Evolutionary conservation across 202 grass and related monocot species (phyloP), one percentile per base, ranked within the genome.

Genomic region (Eragrostis tef): DNA sequence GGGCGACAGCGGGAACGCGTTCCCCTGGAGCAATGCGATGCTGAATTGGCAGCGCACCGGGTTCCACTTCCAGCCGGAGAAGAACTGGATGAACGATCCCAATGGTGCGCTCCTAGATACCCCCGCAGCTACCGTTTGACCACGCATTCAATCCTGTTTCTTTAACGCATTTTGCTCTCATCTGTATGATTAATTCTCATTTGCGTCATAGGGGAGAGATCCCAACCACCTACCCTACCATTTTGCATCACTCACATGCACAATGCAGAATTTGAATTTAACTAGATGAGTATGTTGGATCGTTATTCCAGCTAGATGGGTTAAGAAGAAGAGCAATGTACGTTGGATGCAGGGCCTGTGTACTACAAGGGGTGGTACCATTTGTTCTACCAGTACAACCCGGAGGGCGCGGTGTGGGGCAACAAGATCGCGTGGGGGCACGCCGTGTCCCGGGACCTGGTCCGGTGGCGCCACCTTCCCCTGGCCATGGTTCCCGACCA

Each of bases 51-150:
- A 94, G 50, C 90, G 90, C 68, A 94, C 90, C 1, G 92, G 84
- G 0, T 98, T 94, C 82, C 95, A 98, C 79, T 98, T 98, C 88
- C 95, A 93, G 77, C 95, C 94, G 0, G 74, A 88, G 15, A 86
- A 89, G 81, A 94, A 98, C 75, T 98, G 95, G 95, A 98, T 98
- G 90, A 98, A 98, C 79, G 95, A 88, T 0, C 87, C 87, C 5
- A 88, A 88, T 15, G 87, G 86, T 88, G n/a, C n/a, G n/a, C n/a
- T n/a, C n/a, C n/a, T n/a, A n/a, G n/a, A n/a, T n/a, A n/a, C n/a
- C n/a, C n/a, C n/a, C n/a, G n/a, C n/a, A n/a, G n/a, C n/a, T n/a
- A n/a, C n/a, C n/a, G n/a, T n/a, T n/a, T n/a, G n/a, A n/a, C n/a
- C n/a, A n/a, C n/a, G n/a, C n/a, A n/a, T n/a, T n/a, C n/a, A n/a